Conservation (phyloP, 352 stramenopile genomes). For the Phytophthora citrophthora region DNA sequence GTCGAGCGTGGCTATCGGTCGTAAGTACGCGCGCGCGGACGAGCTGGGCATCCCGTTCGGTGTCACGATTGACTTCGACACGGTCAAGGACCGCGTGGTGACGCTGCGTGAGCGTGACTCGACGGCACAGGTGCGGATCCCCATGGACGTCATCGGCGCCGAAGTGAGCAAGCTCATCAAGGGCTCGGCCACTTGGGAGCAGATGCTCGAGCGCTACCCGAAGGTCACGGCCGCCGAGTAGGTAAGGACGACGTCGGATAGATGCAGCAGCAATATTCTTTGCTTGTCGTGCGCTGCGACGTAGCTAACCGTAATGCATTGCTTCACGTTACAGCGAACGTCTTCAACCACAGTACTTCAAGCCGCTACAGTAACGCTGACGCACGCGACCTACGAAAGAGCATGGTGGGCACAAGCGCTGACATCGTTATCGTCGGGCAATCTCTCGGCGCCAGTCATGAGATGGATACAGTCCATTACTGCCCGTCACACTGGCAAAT, state of each 20-base stretch:
- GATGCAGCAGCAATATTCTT: slow-evolving; percentile 8
- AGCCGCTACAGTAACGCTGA: slow-evolving; percentile 6
- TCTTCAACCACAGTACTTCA: slow-evolving; percentile 7
- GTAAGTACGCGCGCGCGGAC: slow-evolving; percentile 96
- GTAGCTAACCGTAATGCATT: slow-evolving; percentile 26
- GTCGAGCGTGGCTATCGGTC: slow-evolving; percentile 95
- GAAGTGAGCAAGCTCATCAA: slow-evolving; percentile 91
- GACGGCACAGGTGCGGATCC: slow-evolving; percentile 95
- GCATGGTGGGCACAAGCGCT: slow-evolving; percentile 7
- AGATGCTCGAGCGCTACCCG: slow-evolving; percentile 83
- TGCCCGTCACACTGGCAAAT: slow-evolving; percentile 9
- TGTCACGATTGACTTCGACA: slow-evolving; percentile 99
- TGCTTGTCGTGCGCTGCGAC: slow-evolving; percentile 2
- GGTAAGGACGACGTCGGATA: slow-evolving; percentile 12
- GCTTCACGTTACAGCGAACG: slow-evolving; percentile 4
- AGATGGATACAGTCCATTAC: slow-evolving; percentile 36
- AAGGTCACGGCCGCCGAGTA: slow-evolving; percentile 67
- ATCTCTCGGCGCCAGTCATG: slow-evolving; percentile 10
- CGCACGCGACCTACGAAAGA: slow-evolving; percentile 17
- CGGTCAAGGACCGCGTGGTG: slow-evolving; percentile 90
- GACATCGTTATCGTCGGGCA: background rate
- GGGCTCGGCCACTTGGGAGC: slow-evolving; percentile 81
- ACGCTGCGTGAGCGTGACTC: slow-evolving; percentile 98
- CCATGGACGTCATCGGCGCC: slow-evolving; percentile 81
- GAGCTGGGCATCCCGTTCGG: slow-evolving; percentile 99